Evolutionary conservation across 192 early-diverging fungal species (phyloP).

Genomic region (Mortierella hygrophila): DNA sequence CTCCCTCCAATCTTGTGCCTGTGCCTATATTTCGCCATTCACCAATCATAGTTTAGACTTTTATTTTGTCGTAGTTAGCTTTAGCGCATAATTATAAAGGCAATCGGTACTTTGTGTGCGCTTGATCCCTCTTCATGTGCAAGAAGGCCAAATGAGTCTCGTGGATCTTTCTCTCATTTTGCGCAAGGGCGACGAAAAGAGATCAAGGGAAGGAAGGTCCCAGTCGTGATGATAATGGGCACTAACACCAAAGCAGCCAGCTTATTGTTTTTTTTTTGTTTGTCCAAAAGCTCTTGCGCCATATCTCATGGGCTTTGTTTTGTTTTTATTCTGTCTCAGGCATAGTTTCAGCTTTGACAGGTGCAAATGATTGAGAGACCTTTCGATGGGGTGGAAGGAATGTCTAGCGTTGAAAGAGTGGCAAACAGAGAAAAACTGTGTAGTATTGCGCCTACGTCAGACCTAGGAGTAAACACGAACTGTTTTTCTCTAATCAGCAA

Average conservation of each 20-base stretch:
- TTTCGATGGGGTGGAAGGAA: not conserved
- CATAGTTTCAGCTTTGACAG: not conserved
- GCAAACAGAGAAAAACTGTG: not conserved
- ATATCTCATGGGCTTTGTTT: not conserved
- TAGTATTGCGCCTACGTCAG: not conserved
- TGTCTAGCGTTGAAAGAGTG: not conserved
- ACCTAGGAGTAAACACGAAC: not conserved
- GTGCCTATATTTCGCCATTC: not conserved
- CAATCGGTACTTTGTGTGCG: not conserved
- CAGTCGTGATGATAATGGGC: not conserved
- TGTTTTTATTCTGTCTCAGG: not conserved
- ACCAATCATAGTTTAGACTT: not conserved
- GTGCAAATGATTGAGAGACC: not conserved
- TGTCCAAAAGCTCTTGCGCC: not conserved
- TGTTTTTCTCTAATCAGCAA: not conserved
- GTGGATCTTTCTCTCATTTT: not conserved
- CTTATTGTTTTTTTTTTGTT: not conserved
- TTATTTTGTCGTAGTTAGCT: not conserved
- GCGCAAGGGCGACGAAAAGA: not conserved
- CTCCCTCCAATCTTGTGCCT: not conserved
- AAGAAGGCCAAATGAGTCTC: not conserved
- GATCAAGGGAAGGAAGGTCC: not conserved
- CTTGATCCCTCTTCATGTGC: not conserved
- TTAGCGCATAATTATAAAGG: conserved; percentile 1
- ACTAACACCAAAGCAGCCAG: not conserved